Evolutionary conservation across 352 stramenopile species (phyloP), one percentile per base, ranked within the genome.

Genomic region (Thalassiosira mediterranea): DNA sequence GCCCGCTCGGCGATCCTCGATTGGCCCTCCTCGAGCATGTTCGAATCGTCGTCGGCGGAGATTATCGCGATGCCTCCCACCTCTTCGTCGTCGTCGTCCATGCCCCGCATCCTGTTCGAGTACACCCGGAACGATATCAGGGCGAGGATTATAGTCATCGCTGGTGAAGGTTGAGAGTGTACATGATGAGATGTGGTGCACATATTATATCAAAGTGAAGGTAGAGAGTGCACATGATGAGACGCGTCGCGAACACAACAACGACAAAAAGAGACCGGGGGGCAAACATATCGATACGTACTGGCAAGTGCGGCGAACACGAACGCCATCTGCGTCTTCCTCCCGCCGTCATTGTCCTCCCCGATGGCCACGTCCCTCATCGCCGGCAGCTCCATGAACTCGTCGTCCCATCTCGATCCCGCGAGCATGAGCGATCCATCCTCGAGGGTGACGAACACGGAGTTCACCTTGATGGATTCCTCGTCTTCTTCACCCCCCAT

Each of bases 371-470:
- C 15, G 8, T 8, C 37, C 37, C 15, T 44, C 37, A 15, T 44
- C 37, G 37, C 8, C 37, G 37, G 8, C 37, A 15, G 37, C 8
- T 15, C 8, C 37, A 15, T 44, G 37, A 15, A 15, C 37, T 44
- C 37, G 8, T 44, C 37, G 37, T 44, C n/a, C n/a, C n/a, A 44
- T 8, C 8, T 44, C 37, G 37, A 47, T 34, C 71, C 56, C 13
- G 37, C 61, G 31, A 26, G 15, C 0, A 75, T 26, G 13, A 80
- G 34, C n/a, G 31, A 46, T 3, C 71, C 71, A 48, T 74, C 56
- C 26, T 60, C 46, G 1, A 80, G 44, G 11, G 25, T 62, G 25
- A 80, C 72, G 28, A 61, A 74, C 5, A 74, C 62, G 48, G 71
- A 60, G 37, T 80, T 80, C 8, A 80, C 62, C 49, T 69, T 62